Evolutionary conservation across 495 filamentous ascomycete species (phyloP).

Genomic region (Xylaria palmicola): DNA sequence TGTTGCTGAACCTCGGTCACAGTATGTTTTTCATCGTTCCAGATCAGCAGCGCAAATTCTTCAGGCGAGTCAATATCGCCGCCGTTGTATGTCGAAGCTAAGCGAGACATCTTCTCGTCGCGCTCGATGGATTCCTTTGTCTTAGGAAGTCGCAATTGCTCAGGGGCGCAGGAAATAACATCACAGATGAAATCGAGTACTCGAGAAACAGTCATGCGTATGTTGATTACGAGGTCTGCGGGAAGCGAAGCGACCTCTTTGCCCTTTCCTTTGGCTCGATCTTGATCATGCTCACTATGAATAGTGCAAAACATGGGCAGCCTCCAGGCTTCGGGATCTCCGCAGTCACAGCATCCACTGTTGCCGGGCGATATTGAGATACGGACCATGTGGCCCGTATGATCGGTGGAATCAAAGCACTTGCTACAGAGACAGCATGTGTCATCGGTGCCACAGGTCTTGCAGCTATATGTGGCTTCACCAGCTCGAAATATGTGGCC

Average conservation of each 20-base stretch:
- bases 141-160: slow-evolving; percentile 86
- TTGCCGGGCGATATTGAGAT: slow-evolving; percentile 84
- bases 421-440: slow-evolving; percentile 84
- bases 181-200: slow-evolving; percentile 93
- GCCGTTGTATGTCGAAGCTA: slow-evolving; percentile 73
- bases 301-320: slow-evolving; percentile 88
- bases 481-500: slow-evolving; percentile 94
- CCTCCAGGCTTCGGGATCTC: slow-evolving; percentile 91
- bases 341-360: slow-evolving; percentile 95
- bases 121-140: slow-evolving; percentile 71
- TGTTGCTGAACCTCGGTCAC: slow-evolving; percentile 86
- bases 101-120: slow-evolving; percentile 77
- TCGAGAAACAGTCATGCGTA: slow-evolving; percentile 79
- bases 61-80: slow-evolving; percentile 53
- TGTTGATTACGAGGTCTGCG: slow-evolving; percentile 67
- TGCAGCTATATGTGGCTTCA: slow-evolving; percentile 90
- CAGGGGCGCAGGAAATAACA: slow-evolving; percentile 95
- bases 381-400: slow-evolving; percentile 88
- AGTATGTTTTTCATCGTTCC: slow-evolving; percentile 99
- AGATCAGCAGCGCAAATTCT: slow-evolving; percentile 85
- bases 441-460: slow-evolving; percentile 85
- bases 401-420: slow-evolving; percentile 94
- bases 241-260: slow-evolving; percentile 60
- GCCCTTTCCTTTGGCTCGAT: slow-evolving; percentile 62
- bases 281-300: slow-evolving; percentile 64